Conservation (phyloP, 495 filamentous ascomycete genomes). For the Aspergillus asperescens region DNA sequence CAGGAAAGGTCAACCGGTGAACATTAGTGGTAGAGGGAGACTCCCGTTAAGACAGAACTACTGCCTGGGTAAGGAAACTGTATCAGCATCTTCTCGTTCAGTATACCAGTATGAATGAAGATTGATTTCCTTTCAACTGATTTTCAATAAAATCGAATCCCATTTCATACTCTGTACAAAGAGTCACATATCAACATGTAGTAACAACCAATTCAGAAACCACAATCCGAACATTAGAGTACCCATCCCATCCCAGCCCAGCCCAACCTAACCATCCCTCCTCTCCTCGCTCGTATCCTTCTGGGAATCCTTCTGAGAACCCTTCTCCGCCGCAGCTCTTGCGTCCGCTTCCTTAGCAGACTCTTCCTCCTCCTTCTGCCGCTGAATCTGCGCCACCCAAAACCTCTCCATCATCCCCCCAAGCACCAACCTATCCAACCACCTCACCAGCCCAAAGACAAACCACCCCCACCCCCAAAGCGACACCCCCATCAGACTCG, state of each 20-base stretch:
- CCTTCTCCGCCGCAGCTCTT: neutral
- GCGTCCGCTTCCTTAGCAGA: neutral
- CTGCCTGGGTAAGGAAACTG: too few species aligned
- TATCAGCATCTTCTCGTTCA: too few species aligned
- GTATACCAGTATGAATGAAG: too few species aligned
- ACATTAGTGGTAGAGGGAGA: too few species aligned
- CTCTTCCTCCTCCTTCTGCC: slow-evolving; percentile 1
- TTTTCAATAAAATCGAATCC: too few species aligned
- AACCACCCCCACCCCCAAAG: slow-evolving; percentile 40
- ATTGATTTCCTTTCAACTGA: too few species aligned
- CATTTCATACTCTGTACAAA: too few species aligned
- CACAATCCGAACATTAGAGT: too few species aligned
- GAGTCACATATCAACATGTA: neutral
- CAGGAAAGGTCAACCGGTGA: too few species aligned
- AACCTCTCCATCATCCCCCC: slow-evolving; percentile 29
- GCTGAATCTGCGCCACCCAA: slow-evolving; percentile 19
- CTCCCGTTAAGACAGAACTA: too few species aligned
- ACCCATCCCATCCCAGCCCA: too few species aligned
- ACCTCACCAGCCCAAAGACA: slow-evolving; percentile 32
- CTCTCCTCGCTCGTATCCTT: neutral
- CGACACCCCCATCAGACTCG: slow-evolving; percentile 33
- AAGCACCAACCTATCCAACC: slow-evolving; percentile 29
- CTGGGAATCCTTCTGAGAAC: neutral
- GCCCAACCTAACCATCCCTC: neutral
- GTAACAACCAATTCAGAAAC: neutral